These are phyloP conservation scores for Gracilariopsis chorda DNA, from an alignment of 23 red algal species.

Conservation along the genomic window DNA sequence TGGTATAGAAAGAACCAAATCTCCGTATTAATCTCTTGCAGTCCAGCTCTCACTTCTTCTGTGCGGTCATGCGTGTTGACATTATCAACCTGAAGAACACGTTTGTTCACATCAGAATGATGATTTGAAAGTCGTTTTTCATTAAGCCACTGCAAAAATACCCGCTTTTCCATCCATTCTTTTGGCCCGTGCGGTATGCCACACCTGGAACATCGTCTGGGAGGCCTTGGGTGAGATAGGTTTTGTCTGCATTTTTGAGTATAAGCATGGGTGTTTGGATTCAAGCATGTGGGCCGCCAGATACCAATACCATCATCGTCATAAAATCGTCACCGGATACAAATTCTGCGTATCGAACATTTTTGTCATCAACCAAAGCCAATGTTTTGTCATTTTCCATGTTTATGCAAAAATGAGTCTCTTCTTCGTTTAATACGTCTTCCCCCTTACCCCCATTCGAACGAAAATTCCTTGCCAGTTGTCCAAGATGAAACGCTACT, in stretches of 20 bases:
- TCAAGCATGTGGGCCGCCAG: neutral
- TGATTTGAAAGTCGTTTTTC: neutral
- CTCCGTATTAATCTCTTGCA: neutral
- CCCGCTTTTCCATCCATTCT: slow-evolving; percentile 3
- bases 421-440: neutral
- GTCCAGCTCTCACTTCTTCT: too few relatives aligned
- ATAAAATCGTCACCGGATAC: neutral
- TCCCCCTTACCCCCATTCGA: neutral
- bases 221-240: neutral
- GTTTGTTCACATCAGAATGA: neutral
- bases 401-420: neutral
- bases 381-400: neutral
- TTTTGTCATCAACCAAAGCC: neutral
- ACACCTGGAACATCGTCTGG: neutral
- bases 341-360: neutral
- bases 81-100: neutral
- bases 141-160: neutral
- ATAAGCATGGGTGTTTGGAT: neutral
- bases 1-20: neutral
- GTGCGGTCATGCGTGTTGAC: neutral
- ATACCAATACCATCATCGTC: neutral
- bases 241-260: neutral
- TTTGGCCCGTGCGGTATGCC: neutral
- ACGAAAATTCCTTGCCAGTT: neutral
- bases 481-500: neutral